Percentiles rank a stretch among this genome's conserved stretches.
phyloP scores from a whole-genome alignment of 2,329 filamentous ascomycete genomes.

The Apiospora rasikravindrae region DNA sequence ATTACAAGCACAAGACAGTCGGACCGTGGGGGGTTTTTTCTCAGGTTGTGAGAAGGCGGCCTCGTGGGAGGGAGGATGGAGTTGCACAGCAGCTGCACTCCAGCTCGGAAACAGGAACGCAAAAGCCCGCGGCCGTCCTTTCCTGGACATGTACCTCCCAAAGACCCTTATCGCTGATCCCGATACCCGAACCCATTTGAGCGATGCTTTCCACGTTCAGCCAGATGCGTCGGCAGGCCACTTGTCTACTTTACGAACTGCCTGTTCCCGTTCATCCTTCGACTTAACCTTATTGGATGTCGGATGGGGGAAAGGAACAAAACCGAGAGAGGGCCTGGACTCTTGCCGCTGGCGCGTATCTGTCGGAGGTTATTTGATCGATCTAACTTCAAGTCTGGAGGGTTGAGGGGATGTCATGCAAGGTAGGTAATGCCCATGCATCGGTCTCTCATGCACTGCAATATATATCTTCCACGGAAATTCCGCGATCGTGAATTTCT shows the following conservation, averaged over 20 bases:
- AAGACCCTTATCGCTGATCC: neutral
- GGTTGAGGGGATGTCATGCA: conserved; percentile 5
- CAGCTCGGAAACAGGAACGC: conserved; percentile 6
- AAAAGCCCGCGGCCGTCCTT: neutral
- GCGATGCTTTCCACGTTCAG: neutral
- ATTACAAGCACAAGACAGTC: neutral
- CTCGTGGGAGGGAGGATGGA: neutral
- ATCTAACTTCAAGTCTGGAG: neutral
- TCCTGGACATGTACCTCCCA: neutral
- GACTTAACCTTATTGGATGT: neutral
- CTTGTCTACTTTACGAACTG: neutral
- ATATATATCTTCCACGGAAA: neutral
- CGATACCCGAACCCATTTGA: neutral
- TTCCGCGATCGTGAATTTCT: neutral
- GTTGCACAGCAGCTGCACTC: conserved; percentile 2
- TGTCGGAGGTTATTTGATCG: neutral
- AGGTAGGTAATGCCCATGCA: neutral
- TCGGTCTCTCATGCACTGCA: conserved; percentile 8
- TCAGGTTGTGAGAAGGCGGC: neutral
- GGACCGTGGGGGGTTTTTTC: neutral
- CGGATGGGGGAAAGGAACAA: neutral
- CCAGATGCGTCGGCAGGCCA: neutral
- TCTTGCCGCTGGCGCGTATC: neutral
- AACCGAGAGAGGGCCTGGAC: too few relatives aligned
- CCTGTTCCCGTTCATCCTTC: neutral